phyloP scores from a whole-genome alignment of 2,329 filamentous ascomycete species.

The Neofusicoccum parvum region DNA sequence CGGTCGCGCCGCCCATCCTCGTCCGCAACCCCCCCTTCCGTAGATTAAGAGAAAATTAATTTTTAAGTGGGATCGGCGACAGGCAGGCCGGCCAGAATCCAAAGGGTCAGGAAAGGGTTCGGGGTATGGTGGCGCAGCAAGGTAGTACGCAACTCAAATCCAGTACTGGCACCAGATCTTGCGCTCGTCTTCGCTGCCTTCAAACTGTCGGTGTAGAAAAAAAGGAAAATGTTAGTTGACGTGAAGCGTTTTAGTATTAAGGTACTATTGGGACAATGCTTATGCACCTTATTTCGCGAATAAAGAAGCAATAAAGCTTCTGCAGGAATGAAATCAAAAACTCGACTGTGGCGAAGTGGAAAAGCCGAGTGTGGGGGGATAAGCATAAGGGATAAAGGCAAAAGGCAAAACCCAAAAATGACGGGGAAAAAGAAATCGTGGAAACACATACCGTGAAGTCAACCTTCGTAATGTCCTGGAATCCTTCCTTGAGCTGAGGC shows the following conservation, averaged over 20 bases:
- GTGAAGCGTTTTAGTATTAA: background rate
- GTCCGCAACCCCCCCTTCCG: too few relatives aligned
- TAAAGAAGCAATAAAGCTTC: background rate
- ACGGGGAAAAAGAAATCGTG: background rate
- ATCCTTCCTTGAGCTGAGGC: constrained; percentile 76
- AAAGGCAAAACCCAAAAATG: background rate
- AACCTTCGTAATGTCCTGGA: constrained; percentile 74
- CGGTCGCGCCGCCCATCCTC: background rate
- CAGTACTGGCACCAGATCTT: constrained; percentile 77
- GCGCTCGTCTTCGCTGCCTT: constrained; percentile 69
- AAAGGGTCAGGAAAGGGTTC: background rate
- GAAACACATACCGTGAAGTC: constrained; percentile 63
- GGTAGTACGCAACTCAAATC: constrained; percentile 51
- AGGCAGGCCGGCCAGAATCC: background rate
- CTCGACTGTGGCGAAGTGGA: background rate
- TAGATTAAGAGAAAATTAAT: too few relatives aligned
- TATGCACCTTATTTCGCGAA: background rate
- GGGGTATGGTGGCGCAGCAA: background rate
- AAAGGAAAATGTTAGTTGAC: background rate
- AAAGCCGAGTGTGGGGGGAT: background rate
- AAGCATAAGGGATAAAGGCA: background rate
- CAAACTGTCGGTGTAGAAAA: constrained; percentile 52
- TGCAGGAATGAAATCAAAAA: background rate
- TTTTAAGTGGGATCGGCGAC: too few relatives aligned
- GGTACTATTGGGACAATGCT: constrained; percentile 8